These are phyloP conservation scores for Scutellaria barbata DNA, from an alignment of 257 asterid species.

Conservation along the genomic window DNA sequence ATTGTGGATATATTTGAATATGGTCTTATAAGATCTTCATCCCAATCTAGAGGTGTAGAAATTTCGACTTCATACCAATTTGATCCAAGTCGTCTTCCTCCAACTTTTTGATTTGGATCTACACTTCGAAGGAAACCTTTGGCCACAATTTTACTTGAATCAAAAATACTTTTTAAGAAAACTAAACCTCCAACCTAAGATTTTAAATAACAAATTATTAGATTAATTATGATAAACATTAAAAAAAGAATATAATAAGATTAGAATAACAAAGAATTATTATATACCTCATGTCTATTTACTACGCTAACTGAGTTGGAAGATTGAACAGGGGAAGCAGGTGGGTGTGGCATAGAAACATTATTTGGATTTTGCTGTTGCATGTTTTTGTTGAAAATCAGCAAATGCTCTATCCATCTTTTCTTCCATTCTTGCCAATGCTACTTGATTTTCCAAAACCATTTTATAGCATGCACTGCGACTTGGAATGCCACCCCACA, in stretches of 20 bases:
- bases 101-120: conserved; percentile 27
- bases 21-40: background rate
- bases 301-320: background rate
- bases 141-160: conserved; percentile 25
- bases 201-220: too few species aligned
- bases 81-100: conserved; percentile 25
- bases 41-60: conserved; percentile 19
- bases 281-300: background rate
- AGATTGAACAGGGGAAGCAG: background rate
- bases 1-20: too few species aligned
- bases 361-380: too few species aligned
- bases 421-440: too few species aligned
- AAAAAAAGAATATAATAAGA: background rate
- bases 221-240: too few species aligned
- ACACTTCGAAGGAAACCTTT: conserved; percentile 22
- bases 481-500: too few species aligned
- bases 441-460: too few species aligned
- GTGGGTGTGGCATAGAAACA: background rate
- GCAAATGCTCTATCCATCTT: too few species aligned
- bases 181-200: too few species aligned
- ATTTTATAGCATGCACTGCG: too few species aligned
- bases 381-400: too few species aligned
- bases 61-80: conserved; percentile 18
- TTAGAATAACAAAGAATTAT: background rate
- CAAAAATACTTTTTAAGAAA: background rate